Base-by-base conservation (phyloP, 805 yeast genomes). In the Torulaspora gathmanii region DNA sequence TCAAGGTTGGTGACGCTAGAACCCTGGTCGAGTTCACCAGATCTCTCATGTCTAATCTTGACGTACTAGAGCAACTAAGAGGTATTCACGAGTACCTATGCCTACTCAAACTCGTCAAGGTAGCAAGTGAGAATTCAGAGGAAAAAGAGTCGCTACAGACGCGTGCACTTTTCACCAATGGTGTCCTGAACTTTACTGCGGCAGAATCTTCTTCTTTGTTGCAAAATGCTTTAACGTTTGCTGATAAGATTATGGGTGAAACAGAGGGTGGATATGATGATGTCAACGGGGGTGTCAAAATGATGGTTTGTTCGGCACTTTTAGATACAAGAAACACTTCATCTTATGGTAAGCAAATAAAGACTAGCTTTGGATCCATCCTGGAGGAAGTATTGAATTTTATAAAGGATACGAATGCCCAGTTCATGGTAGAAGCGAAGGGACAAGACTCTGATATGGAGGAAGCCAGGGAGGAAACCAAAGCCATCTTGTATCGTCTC, bases 21-120 rank as follows among this genome's bases (percentile, higher is more conserved):
- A 71, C 83, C 1, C 65, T 86, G 31, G 69, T 82, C 45, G 95
- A 86, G 53, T 91, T 91, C 62, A 72, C 83, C 1, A 71, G 80
- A 12, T 70, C 86, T 0, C 84, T 89, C 60, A 61, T 87, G 64
- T 78, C 80, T 49, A 75, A 77, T 25, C 89, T 91, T 62, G 57
- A 74, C 27, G 80, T 89, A 4, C 63, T 69, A 29, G 90, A 86
- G 36, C 95, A 84, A 61, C 66, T 88, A 42, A 59, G 65, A 16
- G 79, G 86, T 6, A 59, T 83, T 37, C 58, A 59, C 22, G 70
- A 73, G 12, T 82, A 72, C 53, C 67, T 82, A 46, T 64, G 69
- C 3, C 64, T 81, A 15, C 27, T 61, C 9, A 47, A 52, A 15
- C 27, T 47, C 13, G 36, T 64, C 6, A 50, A 82, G 79, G 83